These are phyloP conservation scores for Harringtonia lauricola DNA, from an alignment of 2,329 filamentous ascomycete species.

Conservation along the genomic window DNA sequence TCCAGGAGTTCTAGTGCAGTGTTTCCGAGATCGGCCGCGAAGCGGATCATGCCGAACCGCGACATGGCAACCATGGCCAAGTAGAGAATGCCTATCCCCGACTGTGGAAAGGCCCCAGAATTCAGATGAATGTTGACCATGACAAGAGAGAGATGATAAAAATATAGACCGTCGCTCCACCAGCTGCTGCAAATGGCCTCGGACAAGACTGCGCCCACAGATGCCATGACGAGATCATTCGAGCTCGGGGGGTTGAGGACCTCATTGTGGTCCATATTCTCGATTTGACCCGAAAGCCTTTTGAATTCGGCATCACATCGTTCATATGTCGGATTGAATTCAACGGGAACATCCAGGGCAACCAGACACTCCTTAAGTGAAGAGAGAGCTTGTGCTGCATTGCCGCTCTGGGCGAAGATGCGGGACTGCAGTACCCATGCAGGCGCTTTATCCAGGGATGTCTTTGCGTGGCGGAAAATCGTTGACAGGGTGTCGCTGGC, in stretches of 20 bases:
- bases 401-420: conserved; percentile 63
- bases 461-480: conserved; percentile 60
- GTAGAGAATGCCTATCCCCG: conserved; percentile 56
- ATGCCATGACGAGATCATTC: conserved; percentile 43
- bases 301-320: conserved; percentile 69
- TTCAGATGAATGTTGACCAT: conserved; percentile 57
- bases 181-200: conserved; percentile 61
- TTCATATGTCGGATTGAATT: conserved; percentile 57
- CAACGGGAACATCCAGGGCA: conserved; percentile 57
- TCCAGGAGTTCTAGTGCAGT: conserved; percentile 55
- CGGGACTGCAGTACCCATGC: conserved; percentile 76
- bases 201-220: conserved; percentile 57
- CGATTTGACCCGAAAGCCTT: conserved; percentile 46
- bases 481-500: conserved; percentile 58
- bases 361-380: conserved; percentile 60
- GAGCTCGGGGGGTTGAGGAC: conserved; percentile 31
- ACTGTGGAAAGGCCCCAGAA: conserved; percentile 56
- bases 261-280: conserved; percentile 39
- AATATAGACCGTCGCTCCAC: conserved; percentile 63
- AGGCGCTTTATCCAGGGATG: conserved; percentile 68
- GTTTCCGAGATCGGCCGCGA: conserved; percentile 53
- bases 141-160: conserved; percentile 58
- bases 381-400: conserved; percentile 57
- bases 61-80: conserved; percentile 55
- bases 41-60: conserved; percentile 59